Base-by-base conservation (phyloP, 768 basidiomycete species). In the Agrocybe pediades region DNA sequence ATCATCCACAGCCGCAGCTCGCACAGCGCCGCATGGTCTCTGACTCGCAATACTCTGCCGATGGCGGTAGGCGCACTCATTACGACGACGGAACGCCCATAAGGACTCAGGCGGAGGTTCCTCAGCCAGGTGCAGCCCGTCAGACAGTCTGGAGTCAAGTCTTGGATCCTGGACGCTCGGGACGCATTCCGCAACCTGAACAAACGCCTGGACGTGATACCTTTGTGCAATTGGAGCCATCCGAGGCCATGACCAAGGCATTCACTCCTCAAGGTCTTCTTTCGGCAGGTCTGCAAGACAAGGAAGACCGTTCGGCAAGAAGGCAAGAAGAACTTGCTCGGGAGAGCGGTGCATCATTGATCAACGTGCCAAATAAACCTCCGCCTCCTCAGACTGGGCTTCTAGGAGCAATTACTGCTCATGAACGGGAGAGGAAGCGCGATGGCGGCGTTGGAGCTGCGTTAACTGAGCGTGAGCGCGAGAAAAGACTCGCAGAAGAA, bases 381-480 rank as follows among this genome's bases (percentile, higher is more conserved):
- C 94, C 92, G 0, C 92, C 93, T 2, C 95, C 97, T 7, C 94
- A 96, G 71, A 92, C 90, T 40, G 97, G 97, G 33, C 80, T 98
- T 40, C 85, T 99, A 45, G 97, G 97, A 16, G 96, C 96, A 2
- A 94, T 98, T 62, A 94, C 94, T 40, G 92, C 90, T 8, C 94
- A 97, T 67, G 94, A 99, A 70, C 83, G 92, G 48, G 96, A 98
- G 52, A 80, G 93, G 55, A 93, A 96, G 65, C 86, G 94, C 24
- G 95, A 96, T 54, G 95, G 97, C 47, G 96, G 96, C 30, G 85
- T 98, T 16, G 97, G 96, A 46, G 95, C 95, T 21, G 84, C 94
- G 2, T 73, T 99, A 62, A 98, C 97, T 0, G 95, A 98, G 73
- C 85, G 94, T 29, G 96, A 98, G 71, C 83, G 95, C 40, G 95